Evolutionary conservation across 2,329 filamentous ascomycete species (phyloP).

Genomic region (Cordyceps farinosa): DNA sequence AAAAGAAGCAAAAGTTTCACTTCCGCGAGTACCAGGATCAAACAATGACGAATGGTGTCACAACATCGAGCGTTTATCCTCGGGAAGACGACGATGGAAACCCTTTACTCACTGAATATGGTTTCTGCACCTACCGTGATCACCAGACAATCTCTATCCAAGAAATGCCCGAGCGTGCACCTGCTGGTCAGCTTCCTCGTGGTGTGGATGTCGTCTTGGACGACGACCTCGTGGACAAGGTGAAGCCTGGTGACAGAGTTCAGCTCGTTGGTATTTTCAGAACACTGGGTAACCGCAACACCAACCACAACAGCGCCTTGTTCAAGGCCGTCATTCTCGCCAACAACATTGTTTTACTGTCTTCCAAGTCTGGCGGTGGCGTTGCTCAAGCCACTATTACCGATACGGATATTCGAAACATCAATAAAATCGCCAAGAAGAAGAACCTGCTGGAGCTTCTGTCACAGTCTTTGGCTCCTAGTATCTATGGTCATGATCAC

Average conservation of each 20-base stretch:
- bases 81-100: constrained; percentile 92
- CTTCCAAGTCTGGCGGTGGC: constrained; percentile 92
- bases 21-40: constrained; percentile 91
- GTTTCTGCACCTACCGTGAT: constrained; percentile 91
- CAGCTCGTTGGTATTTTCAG: constrained; percentile 96
- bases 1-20: constrained; percentile 79
- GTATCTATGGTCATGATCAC: constrained; percentile 94
- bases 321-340: constrained; percentile 93
- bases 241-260: constrained; percentile 93
- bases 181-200: constrained; percentile 89
- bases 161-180: constrained; percentile 97
- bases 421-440: constrained; percentile 96
- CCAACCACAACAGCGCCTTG: constrained; percentile 81
- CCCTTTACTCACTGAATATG: constrained; percentile 89
- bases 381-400: constrained; percentile 90
- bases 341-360: constrained; percentile 91
- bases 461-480: constrained; percentile 90
- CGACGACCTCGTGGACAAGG: constrained; percentile 90
- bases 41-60: constrained; percentile 91
- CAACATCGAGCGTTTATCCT: constrained; percentile 88
- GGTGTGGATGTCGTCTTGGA: constrained; percentile 96
- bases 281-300: constrained; percentile 91
- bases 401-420: constrained; percentile 95
- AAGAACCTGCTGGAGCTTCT: constrained; percentile 89
- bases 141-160: constrained; percentile 98